Evolutionary conservation across 2,329 filamentous ascomycete genomes (phyloP), one percentile per base, ranked within the genome.

Genomic region (Botrytis paeoniae): DNA sequence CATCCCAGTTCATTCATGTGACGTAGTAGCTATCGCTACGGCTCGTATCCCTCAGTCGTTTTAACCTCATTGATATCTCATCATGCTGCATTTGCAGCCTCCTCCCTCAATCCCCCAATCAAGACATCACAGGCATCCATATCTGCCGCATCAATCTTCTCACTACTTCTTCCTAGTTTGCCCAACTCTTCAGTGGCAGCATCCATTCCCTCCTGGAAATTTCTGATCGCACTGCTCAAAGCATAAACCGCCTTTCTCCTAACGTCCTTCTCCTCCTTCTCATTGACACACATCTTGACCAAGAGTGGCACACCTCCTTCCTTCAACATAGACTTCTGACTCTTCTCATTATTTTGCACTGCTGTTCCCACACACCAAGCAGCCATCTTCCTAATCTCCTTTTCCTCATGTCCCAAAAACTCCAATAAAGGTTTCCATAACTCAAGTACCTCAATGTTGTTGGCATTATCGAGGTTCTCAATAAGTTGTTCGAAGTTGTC

Each of bases 351-450:
- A 85, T 99, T 99, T 86, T 98, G 95, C 74, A 99, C 96, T 16
- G 96, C 95, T 9, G 95, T 98, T 69, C 93, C 94, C 73, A 96
- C 85, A 84, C 94, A 98, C 93, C 94, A 97, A n/a, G 94, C 94
- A 4, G 95, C 95, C 88, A 94, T 94, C 78, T 86, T 89, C 76
- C 95, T 87, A 79, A 97, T 85, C 75, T 96, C 92, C 9, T 86
- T 81, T 80, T 96, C 91, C 18, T 88, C 85, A 79, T 91, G 87
- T 68, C 86, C 85, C 22, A 99, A 85, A 75, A 92, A 89, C 14
- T 86, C 83, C 18, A 98, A 85, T 57, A 99, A 85, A 16, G 93
- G 93, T 18, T 88, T 87, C 96, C 96, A 99, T 45, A 98, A 86
- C 10, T 88, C 87, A 32, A 98, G 85, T 41, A 88, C 88, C 76